Base-by-base conservation (phyloP, 169 alveolate genomes). In the Babesia bigemina region DNA sequence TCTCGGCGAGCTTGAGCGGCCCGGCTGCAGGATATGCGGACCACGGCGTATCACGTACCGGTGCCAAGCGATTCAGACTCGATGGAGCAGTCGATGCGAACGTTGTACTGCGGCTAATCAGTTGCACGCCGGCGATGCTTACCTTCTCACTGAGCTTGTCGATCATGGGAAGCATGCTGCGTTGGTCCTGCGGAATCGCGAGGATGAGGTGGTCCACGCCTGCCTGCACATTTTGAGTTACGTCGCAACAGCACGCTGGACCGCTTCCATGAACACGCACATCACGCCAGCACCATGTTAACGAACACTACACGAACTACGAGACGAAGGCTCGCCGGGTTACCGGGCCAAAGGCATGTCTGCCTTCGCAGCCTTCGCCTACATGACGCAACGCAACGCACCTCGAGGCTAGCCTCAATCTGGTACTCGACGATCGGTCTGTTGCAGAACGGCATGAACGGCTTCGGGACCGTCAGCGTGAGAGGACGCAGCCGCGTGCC, bases 401-500 rank as follows among this genome's bases (percentile, higher is more conserved):
- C 93, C 85, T 88, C 44, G 19, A 44, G 53, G 58, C 84, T 48
- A 19, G 93, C 92, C 11, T 52, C 76, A 12, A 94, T 93, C 69
- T 95, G 97, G 66, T 94, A 92, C 74, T 95, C 97, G 21, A 95
- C 85, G 45, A 97, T 95, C 7, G 99, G 99, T 52, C 92, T 90
- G 85, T 98, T 97, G 56, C 98, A 96, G 86, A 98, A 96, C 69
- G 95, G 97, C 50, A 98, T 94, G 48, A 98, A 71, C 0, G 99
- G 98, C 84, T 98, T 98, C 7, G 99, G 99, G 22, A 93, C 95
- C 26, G 98, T 86, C 50, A 98, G 92, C 49, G 99, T 97, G 61
- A 98, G 92, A 33, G 99, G 99, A 63, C 99, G 92, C 48, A 98
- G 95, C 66, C 99, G 91, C 29, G 99, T 97, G 39, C 99, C 99